A percentile compares a stretch with the other conserved stretches of the same genome.
Evolutionary conservation across 768 basidiomycete species (phyloP).

Genomic region (Nevesoporus exiguus): DNA sequence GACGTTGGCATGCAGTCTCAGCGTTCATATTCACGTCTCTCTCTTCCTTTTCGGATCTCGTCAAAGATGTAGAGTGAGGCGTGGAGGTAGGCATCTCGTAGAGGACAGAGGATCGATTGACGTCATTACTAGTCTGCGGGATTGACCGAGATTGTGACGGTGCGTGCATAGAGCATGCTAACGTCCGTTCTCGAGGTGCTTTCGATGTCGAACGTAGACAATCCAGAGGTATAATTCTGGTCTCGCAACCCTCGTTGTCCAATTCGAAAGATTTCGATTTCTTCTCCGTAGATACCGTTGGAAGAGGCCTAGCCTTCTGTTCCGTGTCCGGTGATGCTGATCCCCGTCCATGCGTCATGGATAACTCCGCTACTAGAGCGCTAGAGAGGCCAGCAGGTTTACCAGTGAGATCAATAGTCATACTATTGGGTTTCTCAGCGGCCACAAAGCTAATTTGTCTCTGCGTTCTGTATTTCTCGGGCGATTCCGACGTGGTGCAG

Average conservation of each 20-base stretch:
- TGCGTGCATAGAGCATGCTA: slow-evolving; percentile 16
- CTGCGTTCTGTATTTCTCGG: not conserved
- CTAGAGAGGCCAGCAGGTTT: not conserved
- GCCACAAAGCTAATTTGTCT: not conserved
- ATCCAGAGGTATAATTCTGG: not conserved
- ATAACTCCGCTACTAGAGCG: not conserved
- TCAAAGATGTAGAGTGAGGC: not conserved
- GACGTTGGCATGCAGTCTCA: not conserved
- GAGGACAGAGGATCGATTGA: not conserved
- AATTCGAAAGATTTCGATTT: not conserved
- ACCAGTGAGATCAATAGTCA: not conserved
- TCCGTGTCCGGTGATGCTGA: not conserved
- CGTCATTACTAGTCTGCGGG: too few species aligned
- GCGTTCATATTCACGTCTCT: not conserved
- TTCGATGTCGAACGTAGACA: not conserved
- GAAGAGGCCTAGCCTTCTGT: not conserved
- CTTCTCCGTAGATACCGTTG: not conserved
- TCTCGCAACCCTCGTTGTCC: not conserved
- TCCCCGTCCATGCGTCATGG: not conserved
- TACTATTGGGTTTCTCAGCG: not conserved
- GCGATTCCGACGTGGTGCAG: not conserved
- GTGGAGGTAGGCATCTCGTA: not conserved
- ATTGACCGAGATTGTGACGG: not conserved
- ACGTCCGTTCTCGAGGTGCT: slow-evolving; percentile 1
- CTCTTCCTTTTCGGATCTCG: not conserved